phyloP scores from a whole-genome alignment of 495 filamentous ascomycete genomes.

The Thermothielavioides terrestris region DNA sequence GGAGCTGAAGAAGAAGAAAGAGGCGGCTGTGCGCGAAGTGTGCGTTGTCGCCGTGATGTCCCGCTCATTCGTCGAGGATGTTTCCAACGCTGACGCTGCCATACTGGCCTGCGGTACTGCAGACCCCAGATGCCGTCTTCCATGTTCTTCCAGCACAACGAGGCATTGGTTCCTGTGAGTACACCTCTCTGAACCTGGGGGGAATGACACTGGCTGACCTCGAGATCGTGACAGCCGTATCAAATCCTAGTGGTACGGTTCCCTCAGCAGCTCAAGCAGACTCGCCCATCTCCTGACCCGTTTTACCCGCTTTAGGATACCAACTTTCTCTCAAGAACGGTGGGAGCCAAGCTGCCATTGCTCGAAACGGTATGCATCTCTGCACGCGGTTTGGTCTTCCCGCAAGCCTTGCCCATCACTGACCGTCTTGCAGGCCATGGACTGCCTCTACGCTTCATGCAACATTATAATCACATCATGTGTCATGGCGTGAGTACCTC shows the following conservation, averaged over 20 bases:
- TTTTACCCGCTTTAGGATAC: slow-evolving; percentile 46
- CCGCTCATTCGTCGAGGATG: neutral
- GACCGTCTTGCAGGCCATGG: slow-evolving; percentile 45
- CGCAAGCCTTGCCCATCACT: neutral
- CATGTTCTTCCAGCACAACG: slow-evolving; percentile 94
- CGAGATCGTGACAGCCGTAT: slow-evolving; percentile 15
- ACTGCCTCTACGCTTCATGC: slow-evolving; percentile 60
- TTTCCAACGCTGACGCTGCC: slow-evolving; percentile 3
- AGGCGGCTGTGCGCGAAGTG: slow-evolving; percentile 59
- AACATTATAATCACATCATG: slow-evolving; percentile 65
- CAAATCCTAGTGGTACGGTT: slow-evolving; percentile 23
- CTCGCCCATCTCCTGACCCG: slow-evolving; percentile 1
- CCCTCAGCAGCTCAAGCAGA: neutral
- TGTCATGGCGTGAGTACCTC: slow-evolving; percentile 34
- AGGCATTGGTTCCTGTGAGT: slow-evolving; percentile 61
- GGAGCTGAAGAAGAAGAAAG: slow-evolving; percentile 49
- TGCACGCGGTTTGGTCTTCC: neutral
- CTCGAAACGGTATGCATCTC: slow-evolving; percentile 56
- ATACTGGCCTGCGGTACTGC: slow-evolving; percentile 19
- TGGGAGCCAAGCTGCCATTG: slow-evolving; percentile 81
- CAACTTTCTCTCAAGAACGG: slow-evolving; percentile 88
- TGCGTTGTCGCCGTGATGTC: slow-evolving; percentile 25
- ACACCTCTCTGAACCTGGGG: neutral
- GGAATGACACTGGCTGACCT: slow-evolving; percentile 1
- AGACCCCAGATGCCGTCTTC: slow-evolving; percentile 69